A percentile compares a stretch with the other conserved stretches of the same genome.
Evolutionary conservation across 1,284 basidiomycete species (phyloP).

Genomic region (Abortiporus biennis): DNA sequence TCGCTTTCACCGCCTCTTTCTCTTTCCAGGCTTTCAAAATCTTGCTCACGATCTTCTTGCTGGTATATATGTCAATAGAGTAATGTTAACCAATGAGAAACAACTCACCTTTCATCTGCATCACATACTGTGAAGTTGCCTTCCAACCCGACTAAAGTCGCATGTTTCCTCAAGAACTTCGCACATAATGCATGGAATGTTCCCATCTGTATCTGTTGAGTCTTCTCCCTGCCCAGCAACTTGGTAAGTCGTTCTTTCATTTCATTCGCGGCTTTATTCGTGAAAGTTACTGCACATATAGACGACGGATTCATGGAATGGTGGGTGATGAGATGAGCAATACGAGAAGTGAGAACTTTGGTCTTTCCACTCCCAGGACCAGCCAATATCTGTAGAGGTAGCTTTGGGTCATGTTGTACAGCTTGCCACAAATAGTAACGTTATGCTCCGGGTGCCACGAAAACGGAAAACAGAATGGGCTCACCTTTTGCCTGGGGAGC

Average conservation of each 20-base stretch:
- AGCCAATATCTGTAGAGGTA: conserved; percentile 78
- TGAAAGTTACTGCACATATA: conserved; percentile 81
- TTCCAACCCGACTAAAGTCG: conserved; percentile 51
- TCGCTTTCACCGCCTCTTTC: conserved; percentile 32
- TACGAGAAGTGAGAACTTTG: conserved; percentile 66
- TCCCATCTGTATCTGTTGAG: conserved; percentile 62
- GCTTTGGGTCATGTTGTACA: conserved; percentile 54
- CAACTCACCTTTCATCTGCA: conserved; percentile 69
- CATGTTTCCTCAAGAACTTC: conserved; percentile 64
- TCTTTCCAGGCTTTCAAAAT: conserved; percentile 55
- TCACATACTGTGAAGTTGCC: conserved; percentile 84
- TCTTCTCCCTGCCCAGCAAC: conserved; percentile 64
- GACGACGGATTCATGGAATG: conserved; percentile 50
- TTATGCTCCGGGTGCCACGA: conserved; percentile 1
- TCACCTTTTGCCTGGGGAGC: too few species aligned
- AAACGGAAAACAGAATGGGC: neutral
- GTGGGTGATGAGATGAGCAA: conserved; percentile 67
- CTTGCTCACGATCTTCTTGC: conserved; percentile 67
- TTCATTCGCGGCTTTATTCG: conserved; percentile 88
- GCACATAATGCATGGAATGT: conserved; percentile 86
- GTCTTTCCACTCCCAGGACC: conserved; percentile 81
- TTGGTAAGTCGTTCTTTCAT: conserved; percentile 73
- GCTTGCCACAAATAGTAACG: too few species aligned
- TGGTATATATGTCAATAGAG: conserved; percentile 24
- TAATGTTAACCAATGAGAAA: conserved; percentile 7